These are phyloP conservation scores for Stagonosporopsis chrysanthemi DNA, from an alignment of 2,329 filamentous ascomycete species.

Conservation along the genomic window DNA sequence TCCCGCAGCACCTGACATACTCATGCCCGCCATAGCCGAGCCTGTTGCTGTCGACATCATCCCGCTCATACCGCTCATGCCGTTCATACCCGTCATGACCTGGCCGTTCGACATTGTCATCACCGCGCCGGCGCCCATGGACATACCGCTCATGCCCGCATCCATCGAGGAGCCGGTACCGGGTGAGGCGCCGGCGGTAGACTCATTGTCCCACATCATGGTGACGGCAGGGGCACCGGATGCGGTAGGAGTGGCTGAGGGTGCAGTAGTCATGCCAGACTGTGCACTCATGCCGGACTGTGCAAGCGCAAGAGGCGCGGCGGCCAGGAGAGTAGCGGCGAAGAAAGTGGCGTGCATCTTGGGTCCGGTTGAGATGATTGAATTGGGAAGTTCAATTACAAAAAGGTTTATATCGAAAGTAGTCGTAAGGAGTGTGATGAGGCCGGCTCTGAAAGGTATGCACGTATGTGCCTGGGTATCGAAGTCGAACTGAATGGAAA, in stretches of 20 bases:
- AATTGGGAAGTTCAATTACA: not conserved
- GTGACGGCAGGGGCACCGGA: conserved; percentile 20
- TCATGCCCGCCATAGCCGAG: conserved; percentile 51
- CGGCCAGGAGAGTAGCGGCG: conserved; percentile 17
- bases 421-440: conserved; percentile 23
- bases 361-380: not conserved
- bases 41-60: conserved; percentile 48
- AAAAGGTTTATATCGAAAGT: conserved; percentile 2
- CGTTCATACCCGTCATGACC: conserved; percentile 17
- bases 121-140: conserved; percentile 31
- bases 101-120: conserved; percentile 36
- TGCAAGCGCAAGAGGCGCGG: conserved; percentile 16
- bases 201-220: conserved; percentile 27
- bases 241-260: conserved; percentile 18
- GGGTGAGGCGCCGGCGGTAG: conserved; percentile 2
- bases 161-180: conserved; percentile 34
- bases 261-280: conserved; percentile 12
- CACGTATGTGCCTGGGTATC: conserved; percentile 11
- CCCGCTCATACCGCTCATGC: conserved; percentile 15
- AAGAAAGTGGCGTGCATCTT: conserved; percentile 16
- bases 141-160: conserved; percentile 44
- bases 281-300: too few species aligned
- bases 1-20: conserved; percentile 21
- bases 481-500: not conserved
- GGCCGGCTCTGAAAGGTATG: conserved; percentile 24